A percentile compares a stretch with the other conserved stretches of the same genome.
phyloP scores from a whole-genome alignment of 352 stramenopile species.

The Globisporangium megalacanthum region DNA sequence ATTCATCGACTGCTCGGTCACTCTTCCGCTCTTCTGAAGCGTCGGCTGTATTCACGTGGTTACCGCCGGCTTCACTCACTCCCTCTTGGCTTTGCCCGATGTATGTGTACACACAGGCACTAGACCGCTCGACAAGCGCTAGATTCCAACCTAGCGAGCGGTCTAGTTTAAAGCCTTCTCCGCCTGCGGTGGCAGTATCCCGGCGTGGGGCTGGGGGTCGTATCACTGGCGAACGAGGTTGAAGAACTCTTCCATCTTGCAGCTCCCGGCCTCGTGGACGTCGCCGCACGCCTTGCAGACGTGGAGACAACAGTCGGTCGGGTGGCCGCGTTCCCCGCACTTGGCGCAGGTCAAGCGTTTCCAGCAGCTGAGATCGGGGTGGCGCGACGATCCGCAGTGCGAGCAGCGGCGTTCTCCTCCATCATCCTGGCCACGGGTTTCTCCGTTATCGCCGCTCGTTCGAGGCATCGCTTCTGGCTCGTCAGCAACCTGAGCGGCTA shows the following conservation, averaged over 20 bases:
- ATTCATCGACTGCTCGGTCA: background rate
- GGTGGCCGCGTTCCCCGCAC: conserved; percentile 8
- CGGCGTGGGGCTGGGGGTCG: conserved; percentile 8
- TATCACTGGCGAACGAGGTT: conserved; percentile 13
- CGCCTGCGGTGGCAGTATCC: conserved; percentile 5
- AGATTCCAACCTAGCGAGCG: conserved; percentile 15
- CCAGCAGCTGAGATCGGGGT: conserved; percentile 10
- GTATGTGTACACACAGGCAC: conserved; percentile 10
- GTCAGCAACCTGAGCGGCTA: background rate
- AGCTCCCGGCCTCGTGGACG: conserved; percentile 6
- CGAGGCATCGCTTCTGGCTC: background rate
- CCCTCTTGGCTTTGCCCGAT: background rate
- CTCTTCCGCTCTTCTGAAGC: background rate
- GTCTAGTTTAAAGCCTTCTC: conserved; percentile 21
- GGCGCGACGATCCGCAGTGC: conserved; percentile 6
- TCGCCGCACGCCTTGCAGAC: conserved; percentile 15
- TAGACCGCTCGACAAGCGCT: conserved; percentile 14
- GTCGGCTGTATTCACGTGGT: background rate
- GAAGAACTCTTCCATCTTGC: conserved; percentile 15
- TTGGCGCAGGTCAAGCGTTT: conserved; percentile 11
- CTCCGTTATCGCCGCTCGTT: too few relatives aligned
- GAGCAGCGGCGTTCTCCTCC: background rate
- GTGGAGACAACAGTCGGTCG: conserved; percentile 11
- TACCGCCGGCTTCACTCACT: background rate
- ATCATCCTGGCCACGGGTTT: background rate